These are phyloP conservation scores for Sordariomycetes sp. DNA, from an alignment of 2,329 filamentous ascomycete species.

Conservation along the genomic window DNA sequence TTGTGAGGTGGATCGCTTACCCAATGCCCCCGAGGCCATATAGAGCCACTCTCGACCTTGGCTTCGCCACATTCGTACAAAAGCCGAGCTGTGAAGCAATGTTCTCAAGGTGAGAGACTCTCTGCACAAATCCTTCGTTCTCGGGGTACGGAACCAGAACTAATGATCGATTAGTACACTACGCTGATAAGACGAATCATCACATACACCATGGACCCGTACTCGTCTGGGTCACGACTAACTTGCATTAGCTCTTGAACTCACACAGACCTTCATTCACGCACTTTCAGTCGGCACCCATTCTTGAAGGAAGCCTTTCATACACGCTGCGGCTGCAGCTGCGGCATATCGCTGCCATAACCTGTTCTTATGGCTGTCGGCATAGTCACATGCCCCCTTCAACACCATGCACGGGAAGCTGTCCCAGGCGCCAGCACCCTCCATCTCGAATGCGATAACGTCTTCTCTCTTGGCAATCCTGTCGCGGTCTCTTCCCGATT, in stretches of 20 bases:
- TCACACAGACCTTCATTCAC: no score
- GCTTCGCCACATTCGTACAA: no score
- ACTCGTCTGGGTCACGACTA: no score
- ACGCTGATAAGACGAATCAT: neutral
- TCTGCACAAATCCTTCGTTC: neutral
- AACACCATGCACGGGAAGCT: conserved; percentile 18
- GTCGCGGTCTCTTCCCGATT: conserved; percentile 22
- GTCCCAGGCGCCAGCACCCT: conserved; percentile 16
- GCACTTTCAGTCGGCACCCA: neutral
- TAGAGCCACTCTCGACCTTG: neutral
- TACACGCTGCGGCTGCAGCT: conserved; percentile 2
- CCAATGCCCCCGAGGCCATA: neutral
- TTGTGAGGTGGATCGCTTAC: neutral
- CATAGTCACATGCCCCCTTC: conserved; percentile 6
- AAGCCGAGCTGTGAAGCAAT: neutral
- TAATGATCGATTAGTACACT: neutral
- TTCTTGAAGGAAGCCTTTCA: neutral
- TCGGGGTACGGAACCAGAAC: neutral
- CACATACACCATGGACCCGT: neutral
- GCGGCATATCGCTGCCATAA: conserved; percentile 4
- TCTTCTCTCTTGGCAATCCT: conserved; percentile 11
- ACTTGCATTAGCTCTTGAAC: no score
- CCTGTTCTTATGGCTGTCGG: conserved; percentile 7
- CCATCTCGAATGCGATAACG: conserved; percentile 18
- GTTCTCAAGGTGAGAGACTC: neutral